Percentiles rank a stretch among this genome's conserved stretches.
phyloP scores from a whole-genome alignment of 2,329 filamentous ascomycete genomes.

The Thielaviopsis euricoi region DNA sequence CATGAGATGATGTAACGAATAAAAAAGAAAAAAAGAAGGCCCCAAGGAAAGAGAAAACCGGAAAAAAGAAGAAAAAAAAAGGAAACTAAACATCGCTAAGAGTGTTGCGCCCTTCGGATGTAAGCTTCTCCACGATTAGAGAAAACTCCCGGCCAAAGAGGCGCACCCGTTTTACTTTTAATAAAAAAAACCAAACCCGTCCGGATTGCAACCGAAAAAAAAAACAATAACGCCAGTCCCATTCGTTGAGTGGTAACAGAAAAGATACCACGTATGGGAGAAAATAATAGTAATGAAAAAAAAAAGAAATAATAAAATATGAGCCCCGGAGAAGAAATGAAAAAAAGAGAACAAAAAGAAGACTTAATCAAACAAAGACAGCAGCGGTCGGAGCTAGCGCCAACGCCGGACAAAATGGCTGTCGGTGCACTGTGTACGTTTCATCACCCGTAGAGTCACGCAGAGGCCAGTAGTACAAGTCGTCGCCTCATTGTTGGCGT shows the following conservation, averaged over 20 bases:
- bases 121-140: background rate
- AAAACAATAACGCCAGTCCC: background rate
- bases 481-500: too few relatives aligned
- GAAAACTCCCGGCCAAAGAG: background rate
- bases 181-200: background rate
- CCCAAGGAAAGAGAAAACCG: background rate
- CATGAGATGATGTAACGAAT: background rate
- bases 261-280: background rate
- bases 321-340: background rate
- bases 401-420: constrained; percentile 1
- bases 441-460: background rate
- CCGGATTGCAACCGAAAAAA: background rate
- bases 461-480: too few relatives aligned
- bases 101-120: background rate
- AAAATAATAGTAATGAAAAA: background rate
- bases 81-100: background rate
- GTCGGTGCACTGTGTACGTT: background rate
- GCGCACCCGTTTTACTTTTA: background rate
- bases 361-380: background rate
- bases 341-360: constrained; percentile 1
- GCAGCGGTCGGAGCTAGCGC: background rate
- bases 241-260: background rate
- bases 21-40: background rate
- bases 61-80: background rate
- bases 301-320: background rate